Base-by-base conservation (phyloP, 768 basidiomycete species). In the Inosperma sp. region DNA sequence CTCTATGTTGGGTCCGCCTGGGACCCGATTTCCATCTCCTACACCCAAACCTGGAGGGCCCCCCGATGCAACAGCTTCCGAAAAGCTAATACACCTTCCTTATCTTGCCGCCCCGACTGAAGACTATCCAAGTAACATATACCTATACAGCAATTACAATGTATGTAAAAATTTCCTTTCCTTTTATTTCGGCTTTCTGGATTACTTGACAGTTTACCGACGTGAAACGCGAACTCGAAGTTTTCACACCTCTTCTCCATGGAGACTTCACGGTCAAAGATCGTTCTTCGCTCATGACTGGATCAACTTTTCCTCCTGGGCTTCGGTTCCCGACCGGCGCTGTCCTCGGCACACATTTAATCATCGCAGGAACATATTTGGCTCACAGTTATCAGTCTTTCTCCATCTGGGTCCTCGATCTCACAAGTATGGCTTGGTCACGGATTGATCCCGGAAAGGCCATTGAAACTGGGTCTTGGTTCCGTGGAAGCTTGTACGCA, bases 261-360 rank as follows among this genome's bases (percentile, higher is more conserved):
- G 73, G 78, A 14, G 81, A 86, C 53, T 93, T 93, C 63, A 79
- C 79, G 2, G 82, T 94, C 41, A 78, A 82, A 52, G 90, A 95
- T 62, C 81, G 84, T 27, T 95, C 94, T 6, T 65, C 79, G 9
- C 69, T 82, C 12, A 96, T 97, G 93, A 75, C 75, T 14, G 90
- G 88, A 16, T 72, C 80, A 10, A 79, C 86, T 1, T 87, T 92
- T 58, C 95, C 95, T 17, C 95, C 96, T 0, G 95, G 95, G 10
- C 81, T 98, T 36, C 86, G 95, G 7, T 99, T 99, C 72, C 95
- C 95, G 5, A 89, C 93, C 0, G 95, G 94, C 16, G 91, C 92
- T 26, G 84, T 97, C 54, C 72, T 96, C 6, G 96, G 94, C 25
- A 83, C 83, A 26, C 84, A 93, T 65, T 80, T 99, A 64, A 87